A percentile compares a stretch with the other conserved stretches of the same genome.
Evolutionary conservation across 1,284 basidiomycete species (phyloP).

Genomic region (Microbotryomycetes sp.): DNA sequence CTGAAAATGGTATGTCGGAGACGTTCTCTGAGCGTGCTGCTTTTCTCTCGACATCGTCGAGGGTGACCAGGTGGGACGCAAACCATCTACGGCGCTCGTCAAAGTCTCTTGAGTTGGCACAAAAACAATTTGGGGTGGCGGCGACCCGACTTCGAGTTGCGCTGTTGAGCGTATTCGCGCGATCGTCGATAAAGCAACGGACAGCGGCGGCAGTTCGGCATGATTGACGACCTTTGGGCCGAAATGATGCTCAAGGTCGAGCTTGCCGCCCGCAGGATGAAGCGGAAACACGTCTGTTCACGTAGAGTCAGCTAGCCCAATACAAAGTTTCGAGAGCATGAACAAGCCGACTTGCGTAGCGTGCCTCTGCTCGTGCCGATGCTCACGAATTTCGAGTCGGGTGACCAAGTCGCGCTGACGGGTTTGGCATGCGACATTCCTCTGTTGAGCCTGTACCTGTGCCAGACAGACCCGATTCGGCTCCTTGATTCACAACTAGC

Average conservation of each 20-base stretch:
- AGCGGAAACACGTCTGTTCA: constrained; percentile 67
- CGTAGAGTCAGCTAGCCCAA: not conserved
- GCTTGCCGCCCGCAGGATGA: constrained; percentile 64
- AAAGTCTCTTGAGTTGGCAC: constrained; percentile 5
- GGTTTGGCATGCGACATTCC: constrained; percentile 64
- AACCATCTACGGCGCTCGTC: not conserved
- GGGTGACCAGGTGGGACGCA: not conserved
- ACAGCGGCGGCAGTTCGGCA: constrained; percentile 12
- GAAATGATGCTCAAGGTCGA: constrained; percentile 35
- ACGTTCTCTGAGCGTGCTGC: too few species aligned
- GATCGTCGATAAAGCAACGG: constrained; percentile 6
- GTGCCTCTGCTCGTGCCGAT: constrained; percentile 52
- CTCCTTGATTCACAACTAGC: constrained; percentile 10
- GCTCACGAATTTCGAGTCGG: constrained; percentile 62
- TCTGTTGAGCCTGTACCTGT: constrained; percentile 60
- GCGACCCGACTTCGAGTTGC: not conserved
- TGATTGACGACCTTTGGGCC: constrained; percentile 9
- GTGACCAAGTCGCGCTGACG: constrained; percentile 52
- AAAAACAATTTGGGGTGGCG: constrained; percentile 5
- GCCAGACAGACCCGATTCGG: constrained; percentile 47
- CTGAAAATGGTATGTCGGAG: constrained; percentile 3
- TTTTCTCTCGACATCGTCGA: not conserved
- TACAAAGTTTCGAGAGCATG: too few species aligned
- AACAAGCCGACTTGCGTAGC: constrained; percentile 39
- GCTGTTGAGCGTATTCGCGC: constrained; percentile 8